These are phyloP conservation scores for Salix arbutifolia DNA, from an alignment of 345 rosid genomes.

Conservation along the genomic window DNA sequence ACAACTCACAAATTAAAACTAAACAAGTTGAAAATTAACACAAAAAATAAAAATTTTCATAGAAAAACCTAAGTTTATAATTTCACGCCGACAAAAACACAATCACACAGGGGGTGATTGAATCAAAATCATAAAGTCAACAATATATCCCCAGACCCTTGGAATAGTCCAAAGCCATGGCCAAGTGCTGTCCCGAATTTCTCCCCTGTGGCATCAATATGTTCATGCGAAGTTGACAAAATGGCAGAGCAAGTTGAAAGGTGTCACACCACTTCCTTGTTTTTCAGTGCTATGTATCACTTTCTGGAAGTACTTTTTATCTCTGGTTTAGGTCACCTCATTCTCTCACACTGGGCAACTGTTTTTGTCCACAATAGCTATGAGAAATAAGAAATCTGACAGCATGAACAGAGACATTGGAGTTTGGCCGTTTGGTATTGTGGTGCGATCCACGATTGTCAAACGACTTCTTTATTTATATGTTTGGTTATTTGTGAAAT, in stretches of 20 bases:
- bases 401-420: not conserved
- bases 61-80: too few species aligned
- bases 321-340: not conserved
- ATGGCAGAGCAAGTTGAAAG: not conserved
- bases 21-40: too few species aligned
- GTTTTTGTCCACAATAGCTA: not conserved
- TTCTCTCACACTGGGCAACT: not conserved
- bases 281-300: not conserved
- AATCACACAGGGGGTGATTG: not conserved
- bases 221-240: not conserved
- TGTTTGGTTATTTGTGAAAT: too few species aligned
- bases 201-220: not conserved
- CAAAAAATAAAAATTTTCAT: too few species aligned
- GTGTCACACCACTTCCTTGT: not conserved
- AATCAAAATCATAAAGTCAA: not conserved
- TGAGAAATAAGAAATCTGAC: not conserved
- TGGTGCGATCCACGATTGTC: too few species aligned
- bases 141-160: not conserved
- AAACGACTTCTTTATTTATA: too few species aligned
- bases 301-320: not conserved
- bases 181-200: not conserved
- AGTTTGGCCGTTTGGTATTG: too few species aligned
- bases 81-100: too few species aligned
- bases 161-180: not conserved
- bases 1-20: too few species aligned